phyloP scores from a whole-genome alignment of 1,284 basidiomycete species.

The Taiwanofungus camphoratus region DNA sequence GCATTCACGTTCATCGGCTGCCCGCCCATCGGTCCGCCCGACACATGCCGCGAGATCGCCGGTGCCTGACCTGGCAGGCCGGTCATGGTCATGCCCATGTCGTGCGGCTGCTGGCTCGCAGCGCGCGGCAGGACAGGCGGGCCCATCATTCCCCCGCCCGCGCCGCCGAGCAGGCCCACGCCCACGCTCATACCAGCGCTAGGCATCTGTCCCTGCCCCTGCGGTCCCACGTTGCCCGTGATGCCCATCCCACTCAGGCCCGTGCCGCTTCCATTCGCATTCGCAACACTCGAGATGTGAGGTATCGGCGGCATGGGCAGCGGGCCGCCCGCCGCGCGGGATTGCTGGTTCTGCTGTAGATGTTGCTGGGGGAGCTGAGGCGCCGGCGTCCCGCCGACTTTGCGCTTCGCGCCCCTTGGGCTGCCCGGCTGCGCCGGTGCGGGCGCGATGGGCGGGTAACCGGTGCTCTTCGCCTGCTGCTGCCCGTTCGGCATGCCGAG shows the following conservation, averaged over 20 bases:
- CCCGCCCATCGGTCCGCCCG: neutral
- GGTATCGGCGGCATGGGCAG: neutral
- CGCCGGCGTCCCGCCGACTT: constrained; percentile 17
- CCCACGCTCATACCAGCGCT: constrained; percentile 12
- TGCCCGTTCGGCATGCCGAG: constrained; percentile 2
- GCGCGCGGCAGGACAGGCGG: constrained; percentile 20
- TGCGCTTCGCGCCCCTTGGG: constrained; percentile 23
- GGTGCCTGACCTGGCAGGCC: neutral
- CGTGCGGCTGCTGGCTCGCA: constrained; percentile 3
- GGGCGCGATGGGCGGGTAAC: constrained; percentile 24
- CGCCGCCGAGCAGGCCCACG: constrained; percentile 12
- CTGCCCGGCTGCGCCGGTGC: constrained; percentile 19
- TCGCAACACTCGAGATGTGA: constrained; percentile 2
- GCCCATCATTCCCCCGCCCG: constrained; percentile 23
- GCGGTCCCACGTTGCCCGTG: constrained; percentile 16
- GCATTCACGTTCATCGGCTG: neutral
- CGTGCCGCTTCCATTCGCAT: constrained; percentile 4
- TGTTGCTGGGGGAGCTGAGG: constrained; percentile 9
- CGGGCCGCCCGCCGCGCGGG: no score
- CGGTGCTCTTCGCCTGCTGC: constrained; percentile 13
- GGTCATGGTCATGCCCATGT: constrained; percentile 10
- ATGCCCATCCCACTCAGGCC: constrained; percentile 18
- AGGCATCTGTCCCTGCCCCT: constrained; percentile 9
- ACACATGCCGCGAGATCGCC: neutral
- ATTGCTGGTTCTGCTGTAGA: constrained; percentile 6